Conservation (phyloP, 1,284 basidiomycete genomes). For the Pseudozyma flocculosa region DNA sequence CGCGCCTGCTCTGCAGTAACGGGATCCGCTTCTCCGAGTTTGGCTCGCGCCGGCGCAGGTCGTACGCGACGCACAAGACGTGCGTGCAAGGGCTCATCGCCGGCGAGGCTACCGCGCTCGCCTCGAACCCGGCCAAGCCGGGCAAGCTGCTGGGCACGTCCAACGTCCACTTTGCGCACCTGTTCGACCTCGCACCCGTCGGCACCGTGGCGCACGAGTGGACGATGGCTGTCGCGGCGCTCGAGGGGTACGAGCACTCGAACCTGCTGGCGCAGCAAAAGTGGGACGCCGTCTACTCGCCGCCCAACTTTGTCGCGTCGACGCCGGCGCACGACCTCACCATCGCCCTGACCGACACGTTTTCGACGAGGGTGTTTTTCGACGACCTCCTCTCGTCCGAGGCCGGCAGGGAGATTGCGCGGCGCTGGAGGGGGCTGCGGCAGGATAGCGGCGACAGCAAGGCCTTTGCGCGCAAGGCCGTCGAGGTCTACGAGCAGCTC, state of each 20-base stretch:
- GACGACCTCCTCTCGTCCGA: conserved; percentile 42
- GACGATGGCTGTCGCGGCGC: conserved; percentile 55
- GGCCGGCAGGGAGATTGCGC: conserved; percentile 41
- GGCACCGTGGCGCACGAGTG: conserved; percentile 57
- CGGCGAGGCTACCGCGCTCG: conserved; percentile 59
- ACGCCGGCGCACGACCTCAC: conserved; percentile 51
- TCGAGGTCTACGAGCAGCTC: conserved; percentile 32
- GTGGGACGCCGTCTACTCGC: conserved; percentile 54
- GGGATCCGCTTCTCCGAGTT: conserved; percentile 86
- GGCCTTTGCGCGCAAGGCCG: conserved; percentile 43
- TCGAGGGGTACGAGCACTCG: conserved; percentile 42
- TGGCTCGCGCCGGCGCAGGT: conserved; percentile 83
- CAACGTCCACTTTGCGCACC: conserved; percentile 51
- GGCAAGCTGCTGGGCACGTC: conserved; percentile 67
- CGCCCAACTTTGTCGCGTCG: conserved; percentile 46
- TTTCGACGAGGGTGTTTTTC: conserved; percentile 54
- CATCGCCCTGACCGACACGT: conserved; percentile 56
- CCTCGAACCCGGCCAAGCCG: neutral
- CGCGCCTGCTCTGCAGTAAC: conserved; percentile 66
- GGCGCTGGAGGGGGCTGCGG: conserved; percentile 49
- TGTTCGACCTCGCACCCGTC: conserved; percentile 41
- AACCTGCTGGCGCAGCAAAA: conserved; percentile 46
- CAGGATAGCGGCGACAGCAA: conserved; percentile 53
- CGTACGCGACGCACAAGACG: conserved; percentile 75
- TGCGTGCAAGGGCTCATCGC: conserved; percentile 72